Evolutionary conservation across 352 stramenopile species (phyloP).

Genomic region (Thraustochytrium sp.): DNA sequence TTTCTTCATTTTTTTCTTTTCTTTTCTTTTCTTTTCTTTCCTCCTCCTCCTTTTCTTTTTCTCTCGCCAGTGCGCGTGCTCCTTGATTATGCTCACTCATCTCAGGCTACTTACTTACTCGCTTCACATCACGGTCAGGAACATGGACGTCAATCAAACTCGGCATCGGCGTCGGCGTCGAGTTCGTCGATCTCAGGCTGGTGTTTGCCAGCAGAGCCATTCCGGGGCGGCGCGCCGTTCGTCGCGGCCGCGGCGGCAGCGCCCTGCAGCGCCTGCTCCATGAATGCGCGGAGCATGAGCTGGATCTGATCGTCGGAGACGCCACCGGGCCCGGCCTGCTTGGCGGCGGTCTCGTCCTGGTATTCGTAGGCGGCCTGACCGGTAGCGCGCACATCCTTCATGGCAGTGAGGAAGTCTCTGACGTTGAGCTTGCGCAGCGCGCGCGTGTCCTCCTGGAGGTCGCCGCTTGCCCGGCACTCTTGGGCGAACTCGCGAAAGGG

Average conservation of each 20-base stretch:
- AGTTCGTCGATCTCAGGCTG: background rate
- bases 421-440: constrained; percentile 7
- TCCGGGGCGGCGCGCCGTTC: too few species aligned
- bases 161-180: background rate
- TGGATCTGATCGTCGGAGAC: background rate
- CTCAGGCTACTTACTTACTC: too few species aligned
- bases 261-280: background rate
- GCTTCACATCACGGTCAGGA: too few species aligned
- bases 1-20: too few species aligned
- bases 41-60: background rate
- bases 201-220: background rate
- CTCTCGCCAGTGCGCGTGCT: background rate
- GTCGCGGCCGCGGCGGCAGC: background rate
- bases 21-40: background rate
- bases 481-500: constrained; percentile 69
- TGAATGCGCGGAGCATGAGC: background rate
- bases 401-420: constrained; percentile 7
- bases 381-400: constrained; percentile 18
- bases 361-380: constrained; percentile 38
- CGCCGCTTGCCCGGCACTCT: background rate
- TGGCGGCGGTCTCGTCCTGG: constrained; percentile 10
- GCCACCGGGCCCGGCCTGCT: background rate
- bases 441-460: background rate
- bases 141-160: constrained; percentile 32
- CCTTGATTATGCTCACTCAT: too few species aligned